These are phyloP conservation scores for Phallus indusiatus DNA, from an alignment of 768 basidiomycete genomes.

Conservation along the genomic window DNA sequence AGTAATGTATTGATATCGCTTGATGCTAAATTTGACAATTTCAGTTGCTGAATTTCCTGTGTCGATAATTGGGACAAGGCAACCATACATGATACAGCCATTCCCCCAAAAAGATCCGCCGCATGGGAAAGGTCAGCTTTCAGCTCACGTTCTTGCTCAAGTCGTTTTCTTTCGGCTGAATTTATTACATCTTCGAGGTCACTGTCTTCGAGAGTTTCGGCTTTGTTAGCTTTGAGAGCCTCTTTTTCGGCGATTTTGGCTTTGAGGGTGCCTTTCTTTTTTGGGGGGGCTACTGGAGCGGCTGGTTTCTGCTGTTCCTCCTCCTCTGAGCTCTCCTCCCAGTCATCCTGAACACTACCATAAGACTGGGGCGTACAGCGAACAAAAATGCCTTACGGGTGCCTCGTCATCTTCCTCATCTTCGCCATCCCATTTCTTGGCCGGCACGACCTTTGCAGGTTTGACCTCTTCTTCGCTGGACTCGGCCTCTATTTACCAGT, in stretches of 20 bases:
- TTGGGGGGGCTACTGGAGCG: constrained; percentile 53
- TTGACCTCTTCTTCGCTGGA: constrained; percentile 2
- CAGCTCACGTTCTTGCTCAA: constrained; percentile 74
- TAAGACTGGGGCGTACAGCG: constrained; percentile 5
- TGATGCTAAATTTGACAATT: constrained; percentile 11
- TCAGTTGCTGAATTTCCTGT: background rate
- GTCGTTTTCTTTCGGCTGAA: constrained; percentile 65
- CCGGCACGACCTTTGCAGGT: constrained; percentile 20
- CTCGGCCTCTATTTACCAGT: constrained; percentile 2
- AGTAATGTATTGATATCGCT: constrained; percentile 63
- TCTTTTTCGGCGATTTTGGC: constrained; percentile 91
- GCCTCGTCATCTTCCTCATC: constrained; percentile 78
- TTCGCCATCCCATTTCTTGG: constrained; percentile 82
- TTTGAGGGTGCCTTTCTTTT: constrained; percentile 91
- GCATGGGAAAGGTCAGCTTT: constrained; percentile 83
- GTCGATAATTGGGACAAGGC: background rate
- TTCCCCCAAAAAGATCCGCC: constrained; percentile 67
- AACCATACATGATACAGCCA: constrained; percentile 32
- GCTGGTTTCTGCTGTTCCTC: constrained; percentile 35
- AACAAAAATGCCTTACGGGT: constrained; percentile 44
- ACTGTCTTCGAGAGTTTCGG: constrained; percentile 35
- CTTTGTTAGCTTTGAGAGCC: constrained; percentile 49
- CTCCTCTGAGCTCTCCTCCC: constrained; percentile 75
- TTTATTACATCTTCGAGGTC: constrained; percentile 61
- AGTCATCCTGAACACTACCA: constrained; percentile 62